phyloP scores from a whole-genome alignment of 345 rosid genomes.

The Geranium brycei region DNA sequence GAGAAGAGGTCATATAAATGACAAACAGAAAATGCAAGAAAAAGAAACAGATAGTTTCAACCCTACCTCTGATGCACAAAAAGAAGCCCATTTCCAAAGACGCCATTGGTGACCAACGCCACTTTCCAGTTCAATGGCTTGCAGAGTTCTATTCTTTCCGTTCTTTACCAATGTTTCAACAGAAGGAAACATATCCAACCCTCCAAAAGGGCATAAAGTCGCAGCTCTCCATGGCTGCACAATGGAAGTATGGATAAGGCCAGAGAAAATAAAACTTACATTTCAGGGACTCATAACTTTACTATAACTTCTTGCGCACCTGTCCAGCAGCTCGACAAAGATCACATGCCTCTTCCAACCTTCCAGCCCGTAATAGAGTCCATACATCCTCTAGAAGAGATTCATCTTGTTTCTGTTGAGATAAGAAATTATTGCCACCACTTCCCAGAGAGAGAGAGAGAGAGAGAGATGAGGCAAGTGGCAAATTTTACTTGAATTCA shows the following conservation, averaged over 20 bases:
- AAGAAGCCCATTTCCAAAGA: constrained; percentile 97
- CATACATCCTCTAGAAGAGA: constrained; percentile 92
- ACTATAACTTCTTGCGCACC: constrained; percentile 29
- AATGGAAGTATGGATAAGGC: constrained; percentile 3
- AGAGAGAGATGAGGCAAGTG: too few relatives aligned
- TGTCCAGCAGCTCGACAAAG: constrained; percentile 97
- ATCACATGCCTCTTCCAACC: constrained; percentile 79
- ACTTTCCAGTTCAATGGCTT: constrained; percentile 87
- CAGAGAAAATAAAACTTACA: constrained; percentile 3
- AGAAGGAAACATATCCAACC: constrained; percentile 71
- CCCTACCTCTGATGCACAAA: constrained; percentile 83
- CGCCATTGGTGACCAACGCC: constrained; percentile 80
- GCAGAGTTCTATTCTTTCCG: constrained; percentile 66
- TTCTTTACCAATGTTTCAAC: constrained; percentile 67
- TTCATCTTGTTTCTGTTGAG: constrained; percentile 80
- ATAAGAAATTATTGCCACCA: constrained; percentile 11
- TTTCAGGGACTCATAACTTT: constrained; percentile 1
- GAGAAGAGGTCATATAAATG: background rate
- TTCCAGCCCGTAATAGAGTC: constrained; percentile 90
- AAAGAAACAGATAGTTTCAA: background rate
- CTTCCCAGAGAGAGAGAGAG: background rate
- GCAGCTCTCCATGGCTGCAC: constrained; percentile 96
- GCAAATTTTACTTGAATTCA: background rate
- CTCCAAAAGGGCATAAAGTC: constrained; percentile 79
- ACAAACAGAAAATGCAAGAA: background rate